phyloP scores from a whole-genome alignment of 805 yeast genomes.

The Saccharomycopsis sp. region DNA sequence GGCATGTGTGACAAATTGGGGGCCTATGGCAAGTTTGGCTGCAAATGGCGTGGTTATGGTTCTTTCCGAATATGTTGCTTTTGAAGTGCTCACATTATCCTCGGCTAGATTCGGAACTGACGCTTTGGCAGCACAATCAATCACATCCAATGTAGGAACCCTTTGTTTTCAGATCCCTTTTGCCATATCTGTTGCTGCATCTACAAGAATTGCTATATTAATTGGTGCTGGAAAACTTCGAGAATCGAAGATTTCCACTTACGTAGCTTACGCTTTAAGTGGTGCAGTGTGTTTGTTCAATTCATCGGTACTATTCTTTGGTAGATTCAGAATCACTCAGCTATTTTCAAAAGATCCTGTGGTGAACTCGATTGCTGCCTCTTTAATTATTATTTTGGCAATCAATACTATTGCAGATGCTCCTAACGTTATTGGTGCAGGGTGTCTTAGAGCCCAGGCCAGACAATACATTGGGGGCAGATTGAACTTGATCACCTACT shows the following conservation, averaged over 20 bases:
- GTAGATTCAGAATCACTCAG: constrained; percentile 38
- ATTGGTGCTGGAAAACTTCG: constrained; percentile 40
- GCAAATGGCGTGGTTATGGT: constrained; percentile 59
- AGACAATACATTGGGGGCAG: constrained; percentile 64
- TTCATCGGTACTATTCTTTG: constrained; percentile 37
- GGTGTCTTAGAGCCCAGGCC: constrained; percentile 72
- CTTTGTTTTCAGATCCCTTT: constrained; percentile 57
- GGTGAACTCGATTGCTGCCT: constrained; percentile 34
- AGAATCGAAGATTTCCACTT: constrained; percentile 37
- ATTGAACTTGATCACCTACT: constrained; percentile 54
- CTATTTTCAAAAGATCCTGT: constrained; percentile 46
- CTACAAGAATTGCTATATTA: constrained; percentile 56
- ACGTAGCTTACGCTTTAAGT: constrained; percentile 32
- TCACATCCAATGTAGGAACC: constrained; percentile 48
- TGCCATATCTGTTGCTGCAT: constrained; percentile 52
- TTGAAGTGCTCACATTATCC: constrained; percentile 54
- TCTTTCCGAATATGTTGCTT: constrained; percentile 61
- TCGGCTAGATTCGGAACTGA: constrained; percentile 57
- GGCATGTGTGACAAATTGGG: constrained; percentile 21
- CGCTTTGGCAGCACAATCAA: constrained; percentile 57
- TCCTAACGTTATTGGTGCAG: constrained; percentile 58
- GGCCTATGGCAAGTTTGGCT: constrained; percentile 33
- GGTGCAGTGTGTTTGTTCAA: constrained; percentile 34
- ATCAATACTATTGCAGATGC: constrained; percentile 52
- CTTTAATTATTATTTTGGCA: constrained; percentile 48